Evolutionary conservation across 2,329 filamentous ascomycete genomes (phyloP).

Genomic region (Penicillium sp.): DNA sequence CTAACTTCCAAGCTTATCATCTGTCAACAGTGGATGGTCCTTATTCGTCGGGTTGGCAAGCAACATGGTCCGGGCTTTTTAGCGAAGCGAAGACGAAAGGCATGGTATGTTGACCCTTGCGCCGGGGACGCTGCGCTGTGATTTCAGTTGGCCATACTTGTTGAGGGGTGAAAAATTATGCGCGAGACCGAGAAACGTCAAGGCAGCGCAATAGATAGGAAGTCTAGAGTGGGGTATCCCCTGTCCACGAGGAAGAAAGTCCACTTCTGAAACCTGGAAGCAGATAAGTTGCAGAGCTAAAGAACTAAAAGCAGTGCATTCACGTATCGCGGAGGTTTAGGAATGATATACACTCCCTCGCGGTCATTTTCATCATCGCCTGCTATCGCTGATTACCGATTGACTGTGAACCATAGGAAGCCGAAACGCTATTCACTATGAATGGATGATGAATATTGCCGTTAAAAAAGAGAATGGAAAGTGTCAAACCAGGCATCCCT

Average conservation of each 20-base stretch:
- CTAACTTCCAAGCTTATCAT: not conserved
- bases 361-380: too few relatives aligned
- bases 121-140: slow-evolving; percentile 36
- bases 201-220: not conserved
- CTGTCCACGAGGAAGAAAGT: not conserved
- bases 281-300: not conserved
- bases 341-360: not conserved
- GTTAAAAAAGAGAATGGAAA: too few relatives aligned
- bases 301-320: not conserved
- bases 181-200: slow-evolving; percentile 2
- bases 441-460: too few relatives aligned
- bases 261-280: not conserved
- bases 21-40: not conserved
- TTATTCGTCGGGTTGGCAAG: not conserved
- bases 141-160: slow-evolving; percentile 37
- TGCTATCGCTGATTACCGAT: too few relatives aligned
- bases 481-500: too few relatives aligned
- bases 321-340: not conserved
- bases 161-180: not conserved
- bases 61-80: slow-evolving; percentile 26
- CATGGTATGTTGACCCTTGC: slow-evolving; percentile 33
- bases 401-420: too few relatives aligned
- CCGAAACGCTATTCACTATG: too few relatives aligned
- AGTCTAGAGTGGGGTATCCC: not conserved
- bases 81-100: slow-evolving; percentile 42